phyloP scores from a whole-genome alignment of 768 basidiomycete species.

The Auricularia heimuer region DNA sequence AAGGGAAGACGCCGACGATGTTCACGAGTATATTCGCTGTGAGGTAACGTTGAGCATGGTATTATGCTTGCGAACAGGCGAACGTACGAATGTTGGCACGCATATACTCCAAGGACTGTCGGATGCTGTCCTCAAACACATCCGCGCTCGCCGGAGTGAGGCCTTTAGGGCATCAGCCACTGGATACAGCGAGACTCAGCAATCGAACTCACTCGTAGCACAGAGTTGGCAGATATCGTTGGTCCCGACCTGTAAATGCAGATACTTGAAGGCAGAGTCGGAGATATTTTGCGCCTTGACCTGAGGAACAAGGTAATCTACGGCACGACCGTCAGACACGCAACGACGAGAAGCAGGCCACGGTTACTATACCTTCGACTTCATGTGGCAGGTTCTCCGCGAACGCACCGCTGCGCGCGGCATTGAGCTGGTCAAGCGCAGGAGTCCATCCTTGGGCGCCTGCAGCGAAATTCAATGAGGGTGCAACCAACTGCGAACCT shows the following conservation, averaged over 20 bases:
- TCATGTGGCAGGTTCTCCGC: slow-evolving; percentile 9
- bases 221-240: slow-evolving; percentile 12
- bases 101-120: no score
- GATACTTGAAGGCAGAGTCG: slow-evolving; percentile 7
- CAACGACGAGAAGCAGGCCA: no score
- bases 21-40: slow-evolving; percentile 6
- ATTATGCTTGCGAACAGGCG: background rate
- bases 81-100: slow-evolving; percentile 8
- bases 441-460: slow-evolving; percentile 9
- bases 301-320: slow-evolving; percentile 11
- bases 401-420: slow-evolving; percentile 9
- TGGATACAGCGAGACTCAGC: no score
- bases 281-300: slow-evolving; percentile 7
- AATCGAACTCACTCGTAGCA: background rate
- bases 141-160: slow-evolving; percentile 6
- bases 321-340: background rate
- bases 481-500: background rate
- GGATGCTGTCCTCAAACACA: slow-evolving; percentile 7
- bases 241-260: slow-evolving; percentile 12
- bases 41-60: background rate
- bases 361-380: background rate
- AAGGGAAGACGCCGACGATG: slow-evolving; percentile 4
- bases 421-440: slow-evolving; percentile 10
- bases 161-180: no score
- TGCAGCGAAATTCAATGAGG: background rate